phyloP scores from a whole-genome alignment of 306 rosid genomes.

The Cicer pinnatifidum region DNA sequence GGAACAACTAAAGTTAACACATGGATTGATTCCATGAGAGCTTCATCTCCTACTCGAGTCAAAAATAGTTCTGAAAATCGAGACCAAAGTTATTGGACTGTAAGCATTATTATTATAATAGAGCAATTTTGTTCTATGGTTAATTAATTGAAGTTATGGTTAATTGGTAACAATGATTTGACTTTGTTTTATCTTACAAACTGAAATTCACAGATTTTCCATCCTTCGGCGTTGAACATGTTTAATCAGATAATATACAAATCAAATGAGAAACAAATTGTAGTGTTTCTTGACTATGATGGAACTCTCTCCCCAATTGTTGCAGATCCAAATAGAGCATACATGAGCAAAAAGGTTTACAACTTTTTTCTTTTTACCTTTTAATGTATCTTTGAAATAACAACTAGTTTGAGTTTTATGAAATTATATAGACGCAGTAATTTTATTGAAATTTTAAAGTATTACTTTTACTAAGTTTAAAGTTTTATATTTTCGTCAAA shows the following conservation, averaged over 20 bases:
- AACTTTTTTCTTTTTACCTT: not conserved
- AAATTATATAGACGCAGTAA: too few species aligned
- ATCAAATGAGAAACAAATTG: constrained; percentile 70
- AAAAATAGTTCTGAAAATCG: constrained; percentile 48
- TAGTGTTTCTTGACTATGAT: constrained; percentile 85
- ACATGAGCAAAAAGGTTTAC: constrained; percentile 76
- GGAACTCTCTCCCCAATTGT: constrained; percentile 98
- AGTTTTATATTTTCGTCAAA: too few species aligned
- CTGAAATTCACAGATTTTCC: constrained; percentile 53
- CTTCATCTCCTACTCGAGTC: constrained; percentile 75
- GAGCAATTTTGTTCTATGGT: too few species aligned
- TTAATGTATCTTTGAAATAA: too few species aligned
- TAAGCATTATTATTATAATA: constrained; percentile 43
- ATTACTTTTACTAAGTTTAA: too few species aligned
- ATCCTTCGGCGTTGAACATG: constrained; percentile 79
- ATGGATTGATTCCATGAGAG: constrained; percentile 86
- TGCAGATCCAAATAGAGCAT: constrained; percentile 86
- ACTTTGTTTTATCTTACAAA: constrained; percentile 4
- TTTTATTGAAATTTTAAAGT: too few species aligned
- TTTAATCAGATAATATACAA: constrained; percentile 63
- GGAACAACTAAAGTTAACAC: constrained; percentile 52
- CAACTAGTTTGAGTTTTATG: too few species aligned
- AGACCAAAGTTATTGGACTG: constrained; percentile 60
- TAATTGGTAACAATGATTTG: not conserved
- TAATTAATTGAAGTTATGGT: too few species aligned